A percentile compares a stretch with the other conserved stretches of the same genome.
Evolutionary conservation across 345 rosid genomes (phyloP).

Genomic region (Atalantia buxifolia): DNA sequence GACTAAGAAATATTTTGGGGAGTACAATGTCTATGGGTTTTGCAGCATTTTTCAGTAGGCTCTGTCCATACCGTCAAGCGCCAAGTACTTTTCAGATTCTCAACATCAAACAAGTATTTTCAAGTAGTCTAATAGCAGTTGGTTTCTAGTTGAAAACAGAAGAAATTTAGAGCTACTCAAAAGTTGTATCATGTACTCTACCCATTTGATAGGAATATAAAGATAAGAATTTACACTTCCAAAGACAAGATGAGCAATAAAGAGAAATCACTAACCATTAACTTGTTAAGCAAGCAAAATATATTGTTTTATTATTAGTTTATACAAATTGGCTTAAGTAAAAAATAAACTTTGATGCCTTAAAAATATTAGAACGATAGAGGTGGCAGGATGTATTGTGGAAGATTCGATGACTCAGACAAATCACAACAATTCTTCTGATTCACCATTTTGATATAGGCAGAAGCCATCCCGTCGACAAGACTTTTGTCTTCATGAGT

Average conservation of each 20-base stretch:
- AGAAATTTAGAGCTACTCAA: not conserved
- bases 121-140: no score
- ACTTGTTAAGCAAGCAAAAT: constrained; percentile 1
- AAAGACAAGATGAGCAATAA: not conserved
- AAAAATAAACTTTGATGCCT: not conserved
- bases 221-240: not conserved
- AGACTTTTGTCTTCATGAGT: constrained; percentile 14
- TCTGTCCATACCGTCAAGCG: no score
- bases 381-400: constrained; percentile 26
- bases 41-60: no score
- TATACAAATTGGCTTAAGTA: not conserved
- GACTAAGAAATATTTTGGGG: no score
- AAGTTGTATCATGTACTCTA: not conserved
- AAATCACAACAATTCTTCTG: constrained; percentile 30
- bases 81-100: no score
- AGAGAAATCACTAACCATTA: not conserved
- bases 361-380: constrained; percentile 16
- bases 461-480: constrained; percentile 30
- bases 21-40: no score
- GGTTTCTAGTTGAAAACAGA: no score
- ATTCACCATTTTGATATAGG: constrained; percentile 41
- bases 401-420: constrained; percentile 9
- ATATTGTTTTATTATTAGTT: not conserved
- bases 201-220: not conserved
- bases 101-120: no score